phyloP scores from a whole-genome alignment of 2,329 filamentous ascomycete species.

The Fusarium kyushuense region DNA sequence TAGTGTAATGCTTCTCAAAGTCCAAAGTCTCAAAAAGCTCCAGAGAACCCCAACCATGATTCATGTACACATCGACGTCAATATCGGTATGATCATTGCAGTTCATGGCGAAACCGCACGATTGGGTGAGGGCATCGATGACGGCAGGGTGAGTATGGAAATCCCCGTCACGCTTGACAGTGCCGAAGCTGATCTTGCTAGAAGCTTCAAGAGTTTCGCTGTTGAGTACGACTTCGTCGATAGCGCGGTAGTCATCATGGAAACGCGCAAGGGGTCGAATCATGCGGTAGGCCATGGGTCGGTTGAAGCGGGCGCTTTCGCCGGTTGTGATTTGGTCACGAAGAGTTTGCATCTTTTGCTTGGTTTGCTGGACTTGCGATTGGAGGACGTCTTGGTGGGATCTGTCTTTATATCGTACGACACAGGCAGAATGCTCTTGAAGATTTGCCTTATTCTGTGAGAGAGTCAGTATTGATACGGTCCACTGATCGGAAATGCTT shows the following conservation, averaged over 20 bases:
- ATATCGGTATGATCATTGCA: conserved; percentile 41
- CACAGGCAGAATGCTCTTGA: conserved; percentile 30
- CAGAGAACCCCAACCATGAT: conserved; percentile 38
- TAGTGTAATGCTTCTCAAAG: conserved; percentile 40
- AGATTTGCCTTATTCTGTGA: conserved; percentile 17
- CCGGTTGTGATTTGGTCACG: conserved; percentile 26
- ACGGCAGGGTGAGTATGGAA: conserved; percentile 41
- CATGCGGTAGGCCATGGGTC: conserved; percentile 40
- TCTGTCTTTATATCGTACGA: conserved; percentile 32
- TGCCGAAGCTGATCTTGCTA: conserved; percentile 34
- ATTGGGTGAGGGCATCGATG: conserved; percentile 40
- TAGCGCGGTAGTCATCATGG: conserved; percentile 41
- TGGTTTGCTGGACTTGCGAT: background rate
- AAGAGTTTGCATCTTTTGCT: conserved; percentile 34
- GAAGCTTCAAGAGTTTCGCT: conserved; percentile 35
- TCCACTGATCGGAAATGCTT: accelerated
- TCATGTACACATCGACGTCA: conserved; percentile 40
- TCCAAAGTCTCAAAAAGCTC: conserved; percentile 37
- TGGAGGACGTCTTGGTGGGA: conserved; percentile 24
- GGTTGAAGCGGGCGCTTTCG: conserved; percentile 38
- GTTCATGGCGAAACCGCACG: conserved; percentile 44
- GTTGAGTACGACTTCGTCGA: conserved; percentile 40
- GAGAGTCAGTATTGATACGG: accelerated
- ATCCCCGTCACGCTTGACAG: conserved; percentile 29
- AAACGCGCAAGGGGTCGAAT: conserved; percentile 40